Base-by-base conservation (phyloP, 2,329 filamentous ascomycete genomes). In the Chaetomiaceae sp. region DNA sequence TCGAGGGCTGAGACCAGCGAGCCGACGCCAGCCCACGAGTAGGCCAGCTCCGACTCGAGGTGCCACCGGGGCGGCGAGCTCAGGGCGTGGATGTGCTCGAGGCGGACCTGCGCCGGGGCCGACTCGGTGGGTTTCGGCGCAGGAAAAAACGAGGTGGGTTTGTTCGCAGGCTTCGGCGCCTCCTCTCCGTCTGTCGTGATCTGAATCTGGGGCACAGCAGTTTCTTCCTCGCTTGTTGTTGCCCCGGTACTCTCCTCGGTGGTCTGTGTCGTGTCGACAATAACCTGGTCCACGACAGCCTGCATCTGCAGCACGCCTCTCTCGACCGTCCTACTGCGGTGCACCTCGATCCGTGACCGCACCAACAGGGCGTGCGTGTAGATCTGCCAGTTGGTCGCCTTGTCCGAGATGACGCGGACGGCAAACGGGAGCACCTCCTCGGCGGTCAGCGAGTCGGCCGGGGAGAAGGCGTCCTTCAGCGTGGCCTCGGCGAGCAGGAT, bases 361-460 rank as follows among this genome's bases (percentile, higher is more conserved):
- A 97, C 88, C 0, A 99, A 77, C 8, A 99, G 76, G 0, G 91
- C 94, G 66, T 97, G 91, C 0, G 94, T 96, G 67, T 97, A 97
- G 31, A 96, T 86, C 68, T 97, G 94, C 94, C 94, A 99, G 69
- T 97, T 99, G 1, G 90, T 92, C 42, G 88, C 88, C 61, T 92
- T 91, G 56, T 94, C 91, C 8, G 88, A 82, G 1, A 99, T 78
- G 0, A 97, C 94, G 37, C 94, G 83, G 1, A 85, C 87, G 0
- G 94, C 94, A 66, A 92, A 99, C 0, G 94, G 94, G 1, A 95
- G 72, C 4, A 95, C 92, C 67, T 97, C 90, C 71, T 97, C 91
- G n/a, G 91, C 81, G 0, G 91, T 97, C 1, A 99, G 75, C 0
- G 88, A 86, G 66, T 97, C 87, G 1, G 84, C 78, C 0, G 94